Evolutionary conservation across 352 stramenopile species (phyloP), one percentile per base, ranked within the genome.

Genomic region (Phytophthora pseudosyringae): DNA sequence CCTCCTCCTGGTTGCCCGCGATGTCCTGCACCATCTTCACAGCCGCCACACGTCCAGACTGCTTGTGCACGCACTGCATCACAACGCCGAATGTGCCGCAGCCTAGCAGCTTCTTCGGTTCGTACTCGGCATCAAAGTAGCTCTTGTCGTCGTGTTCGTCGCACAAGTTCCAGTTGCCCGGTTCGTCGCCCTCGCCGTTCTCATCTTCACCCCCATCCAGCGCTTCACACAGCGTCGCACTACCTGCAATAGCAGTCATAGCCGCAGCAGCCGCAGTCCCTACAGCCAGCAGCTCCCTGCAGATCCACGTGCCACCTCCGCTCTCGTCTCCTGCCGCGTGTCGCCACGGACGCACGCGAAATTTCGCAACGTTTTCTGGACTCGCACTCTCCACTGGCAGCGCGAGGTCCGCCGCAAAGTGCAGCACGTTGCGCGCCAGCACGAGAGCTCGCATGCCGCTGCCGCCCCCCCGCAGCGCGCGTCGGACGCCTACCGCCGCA

Each of bases 11-110:
- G 26, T 77, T 81, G 26, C 76, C 78, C n/a, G 58, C 54, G 18
- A 87, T 43, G 36, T 90, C 75, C 56, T 93, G 76, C 28, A 90
- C 74, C 79, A 93, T 91, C 59, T 95, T 95, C 46, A 94, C 85
- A 4, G 87, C 87, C 5, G 81, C 80, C 15, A 90, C 53, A 10
- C 66, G 73, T 31, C 83, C 78, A 62, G 88, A 78, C 8, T 69
- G 62, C 61, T 91, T 92, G 67, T 76, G 69, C 32, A 87, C 71
- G 62, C 87, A 95, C 63, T 90, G 80, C 75, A 95, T 91, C 32
- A 95, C 87, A 26, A 94, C 81, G n/a, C 87, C 87, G 61, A 92
- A 95, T 3, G 86, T 73, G 18, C 87, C 87, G 12, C 69, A 86
- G 18, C 85, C 87, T 2, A 94, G 67, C 29, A 94, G 46, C 26